phyloP scores from a whole-genome alignment of 2,329 filamentous ascomycete genomes.

The Dactylellina leptospora region DNA sequence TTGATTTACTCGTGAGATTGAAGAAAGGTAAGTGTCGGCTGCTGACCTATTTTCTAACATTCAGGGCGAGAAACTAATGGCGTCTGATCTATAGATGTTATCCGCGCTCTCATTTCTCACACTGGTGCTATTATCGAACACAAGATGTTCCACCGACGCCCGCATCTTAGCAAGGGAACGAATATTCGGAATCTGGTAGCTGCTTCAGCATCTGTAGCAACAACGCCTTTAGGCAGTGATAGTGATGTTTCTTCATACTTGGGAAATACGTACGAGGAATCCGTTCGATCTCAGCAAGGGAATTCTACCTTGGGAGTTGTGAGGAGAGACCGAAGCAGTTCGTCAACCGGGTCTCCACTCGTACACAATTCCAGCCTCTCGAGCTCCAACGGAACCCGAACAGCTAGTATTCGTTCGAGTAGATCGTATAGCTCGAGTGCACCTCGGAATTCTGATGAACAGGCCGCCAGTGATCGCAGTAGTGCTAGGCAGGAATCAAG shows the following conservation, averaged over 20 bases:
- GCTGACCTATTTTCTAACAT: not conserved
- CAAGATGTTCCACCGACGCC: slow-evolving; percentile 90
- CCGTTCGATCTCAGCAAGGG: slow-evolving; percentile 12
- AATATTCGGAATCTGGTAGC: slow-evolving; percentile 85
- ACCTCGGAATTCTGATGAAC: slow-evolving; percentile 20
- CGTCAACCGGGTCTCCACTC: slow-evolving; percentile 34
- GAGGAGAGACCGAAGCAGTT: slow-evolving; percentile 30
- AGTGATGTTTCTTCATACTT: slow-evolving; percentile 53
- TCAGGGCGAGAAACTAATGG: not conserved
- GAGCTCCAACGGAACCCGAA: slow-evolving; percentile 13
- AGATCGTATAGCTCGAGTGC: slow-evolving; percentile 38
- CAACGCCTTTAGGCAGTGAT: slow-evolving; percentile 54
- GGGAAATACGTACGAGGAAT: slow-evolving; percentile 34
- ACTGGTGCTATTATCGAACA: slow-evolving; percentile 96
- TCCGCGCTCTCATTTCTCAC: slow-evolving; percentile 91
- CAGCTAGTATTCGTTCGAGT: slow-evolving; percentile 45
- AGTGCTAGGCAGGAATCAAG: slow-evolving; percentile 26
- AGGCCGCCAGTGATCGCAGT: slow-evolving; percentile 39
- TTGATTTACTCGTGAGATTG: slow-evolving; percentile 88
- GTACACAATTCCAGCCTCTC: slow-evolving; percentile 12
- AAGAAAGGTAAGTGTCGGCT: slow-evolving; percentile 81
- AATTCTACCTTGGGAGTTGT: not conserved
- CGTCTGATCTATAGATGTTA: slow-evolving; percentile 67
- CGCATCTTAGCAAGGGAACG: slow-evolving; percentile 77
- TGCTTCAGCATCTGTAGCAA: slow-evolving; percentile 71